Percentiles rank a stretch among this genome's conserved stretches.
phyloP scores from a whole-genome alignment of 2,329 filamentous ascomycete genomes.

The Claviceps capensis region DNA sequence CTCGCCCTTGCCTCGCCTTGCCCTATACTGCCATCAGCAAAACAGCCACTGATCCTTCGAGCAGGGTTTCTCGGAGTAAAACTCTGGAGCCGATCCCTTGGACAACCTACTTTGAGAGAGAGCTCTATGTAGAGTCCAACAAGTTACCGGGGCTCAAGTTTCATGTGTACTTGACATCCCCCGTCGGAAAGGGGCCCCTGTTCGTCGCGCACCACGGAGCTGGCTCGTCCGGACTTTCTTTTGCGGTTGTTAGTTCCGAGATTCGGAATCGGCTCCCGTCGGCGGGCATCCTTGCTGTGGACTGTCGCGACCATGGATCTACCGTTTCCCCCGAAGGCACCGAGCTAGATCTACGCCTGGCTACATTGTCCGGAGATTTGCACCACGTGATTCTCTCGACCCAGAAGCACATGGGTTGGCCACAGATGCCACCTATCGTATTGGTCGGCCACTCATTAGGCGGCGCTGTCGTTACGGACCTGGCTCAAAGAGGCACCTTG shows the following conservation, averaged over 20 bases:
- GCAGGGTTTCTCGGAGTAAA: conserved; percentile 35
- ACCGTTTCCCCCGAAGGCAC: conserved; percentile 35
- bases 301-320: conserved; percentile 76
- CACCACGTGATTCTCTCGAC: conserved; percentile 55
- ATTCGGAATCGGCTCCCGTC: conserved; percentile 63
- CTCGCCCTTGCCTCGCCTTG: neutral
- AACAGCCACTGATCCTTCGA: conserved; percentile 7
- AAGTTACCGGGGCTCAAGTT: conserved; percentile 41
- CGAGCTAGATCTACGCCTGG: conserved; percentile 53
- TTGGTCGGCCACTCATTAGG: conserved; percentile 86
- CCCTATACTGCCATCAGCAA: neutral
- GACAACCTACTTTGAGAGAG: conserved; percentile 83
- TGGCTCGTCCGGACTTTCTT: conserved; percentile 84
- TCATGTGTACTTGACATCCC: conserved; percentile 81
- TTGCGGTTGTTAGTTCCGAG: conserved; percentile 67
- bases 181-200: conserved; percentile 59
- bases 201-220: conserved; percentile 94
- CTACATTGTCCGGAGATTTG: conserved; percentile 61
- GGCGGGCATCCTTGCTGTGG: conserved; percentile 72
- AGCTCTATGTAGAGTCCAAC: conserved; percentile 55
- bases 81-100: conserved; percentile 59
- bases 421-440: conserved; percentile 59
- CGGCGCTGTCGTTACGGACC: conserved; percentile 79
- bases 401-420: conserved; percentile 57
- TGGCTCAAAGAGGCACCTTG: conserved; percentile 55